Evolutionary conservation across 495 filamentous ascomycete genomes (phyloP).

Genomic region (Penicillium pulvis): DNA sequence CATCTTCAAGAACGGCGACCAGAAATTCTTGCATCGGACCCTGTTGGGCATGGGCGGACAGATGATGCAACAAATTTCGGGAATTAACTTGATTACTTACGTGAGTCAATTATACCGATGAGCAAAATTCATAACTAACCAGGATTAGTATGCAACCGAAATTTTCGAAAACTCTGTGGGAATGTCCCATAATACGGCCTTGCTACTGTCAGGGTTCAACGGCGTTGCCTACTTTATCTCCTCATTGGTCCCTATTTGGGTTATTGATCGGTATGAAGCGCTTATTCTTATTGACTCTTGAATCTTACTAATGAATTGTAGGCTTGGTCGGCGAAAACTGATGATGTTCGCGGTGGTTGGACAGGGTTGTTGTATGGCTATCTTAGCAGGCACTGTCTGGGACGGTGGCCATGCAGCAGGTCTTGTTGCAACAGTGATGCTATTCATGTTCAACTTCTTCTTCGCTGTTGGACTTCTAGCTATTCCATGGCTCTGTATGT

Average conservation of each 20-base stretch:
- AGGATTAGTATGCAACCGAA: constrained; percentile 33
- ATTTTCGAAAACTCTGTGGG: constrained; percentile 41
- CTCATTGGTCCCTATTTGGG: constrained; percentile 50
- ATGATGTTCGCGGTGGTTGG: constrained; percentile 53
- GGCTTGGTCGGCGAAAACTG: constrained; percentile 48
- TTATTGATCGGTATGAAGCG: constrained; percentile 45
- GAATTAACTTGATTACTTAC: constrained; percentile 49
- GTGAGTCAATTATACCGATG: constrained; percentile 17
- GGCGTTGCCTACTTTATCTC: constrained; percentile 51
- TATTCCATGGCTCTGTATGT: constrained; percentile 40
- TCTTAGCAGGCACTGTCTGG: constrained; percentile 35
- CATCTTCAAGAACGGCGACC: constrained; percentile 41
- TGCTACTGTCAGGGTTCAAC: constrained; percentile 50
- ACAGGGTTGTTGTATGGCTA: constrained; percentile 52
- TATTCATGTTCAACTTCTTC: constrained; percentile 44
- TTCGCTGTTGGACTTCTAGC: constrained; percentile 36
- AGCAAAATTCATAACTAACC: background rate
- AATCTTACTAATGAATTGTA: constrained; percentile 15
- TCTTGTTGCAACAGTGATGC: constrained; percentile 35
- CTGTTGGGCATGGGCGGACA: constrained; percentile 43
- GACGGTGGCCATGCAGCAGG: constrained; percentile 32
- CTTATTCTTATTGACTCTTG: background rate
- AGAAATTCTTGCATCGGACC: constrained; percentile 34
- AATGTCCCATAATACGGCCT: constrained; percentile 42
- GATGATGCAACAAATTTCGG: constrained; percentile 50